Evolutionary conservation across 2,329 filamentous ascomycete species (phyloP).

Genomic region (Colletotrichum tanaceti): DNA sequence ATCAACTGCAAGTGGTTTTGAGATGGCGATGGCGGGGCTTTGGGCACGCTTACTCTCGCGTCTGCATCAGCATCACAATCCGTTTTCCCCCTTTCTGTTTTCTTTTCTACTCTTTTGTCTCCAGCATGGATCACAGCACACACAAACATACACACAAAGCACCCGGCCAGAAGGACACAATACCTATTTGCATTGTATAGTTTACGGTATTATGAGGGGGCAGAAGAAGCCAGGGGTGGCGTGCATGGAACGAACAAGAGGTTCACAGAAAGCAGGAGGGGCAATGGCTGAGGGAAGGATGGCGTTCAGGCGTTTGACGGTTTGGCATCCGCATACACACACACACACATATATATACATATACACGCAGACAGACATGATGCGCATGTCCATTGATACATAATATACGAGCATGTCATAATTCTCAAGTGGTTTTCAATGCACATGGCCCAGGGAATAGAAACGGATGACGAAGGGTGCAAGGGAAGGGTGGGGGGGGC

Average conservation of each 20-base stretch:
- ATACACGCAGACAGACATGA: neutral
- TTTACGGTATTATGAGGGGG: neutral
- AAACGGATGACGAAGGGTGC: neutral
- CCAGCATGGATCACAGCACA: conserved; percentile 8
- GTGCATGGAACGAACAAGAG: neutral
- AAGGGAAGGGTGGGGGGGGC: no score
- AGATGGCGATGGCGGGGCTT: neutral
- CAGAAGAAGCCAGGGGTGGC: neutral
- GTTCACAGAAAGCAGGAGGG: neutral
- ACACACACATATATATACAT: no score
- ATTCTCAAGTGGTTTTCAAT: no score
- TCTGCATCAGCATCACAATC: neutral
- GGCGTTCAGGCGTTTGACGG: neutral
- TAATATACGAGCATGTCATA: neutral
- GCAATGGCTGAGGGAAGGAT: neutral
- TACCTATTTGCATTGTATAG: conserved; percentile 19
- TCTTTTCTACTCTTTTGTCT: neutral
- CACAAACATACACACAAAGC: neutral
- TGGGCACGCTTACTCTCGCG: neutral
- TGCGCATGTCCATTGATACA: neutral
- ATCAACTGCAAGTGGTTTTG: conserved; percentile 37
- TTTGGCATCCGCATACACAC: neutral
- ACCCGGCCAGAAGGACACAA: conserved; percentile 3
- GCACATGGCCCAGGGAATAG: neutral
- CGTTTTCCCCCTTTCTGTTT: neutral